Conservation (phyloP, 176 grass and related monocot genomes). For the Phoenix roebelenii region DNA sequence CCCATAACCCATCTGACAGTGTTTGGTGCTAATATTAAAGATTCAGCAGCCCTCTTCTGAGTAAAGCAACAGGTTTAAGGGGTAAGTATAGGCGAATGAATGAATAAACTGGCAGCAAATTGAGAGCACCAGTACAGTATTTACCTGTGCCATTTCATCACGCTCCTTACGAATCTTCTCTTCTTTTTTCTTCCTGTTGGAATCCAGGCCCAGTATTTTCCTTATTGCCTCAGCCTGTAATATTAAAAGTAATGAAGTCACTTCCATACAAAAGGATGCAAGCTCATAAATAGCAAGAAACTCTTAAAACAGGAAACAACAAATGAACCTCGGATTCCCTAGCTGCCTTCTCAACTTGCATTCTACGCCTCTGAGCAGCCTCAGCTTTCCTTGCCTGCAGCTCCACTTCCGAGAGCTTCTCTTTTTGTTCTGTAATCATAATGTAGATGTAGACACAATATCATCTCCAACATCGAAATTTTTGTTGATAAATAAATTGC, state of each 20-base stretch:
- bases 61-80: background rate
- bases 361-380: conserved; percentile 58
- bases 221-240: conserved; percentile 80
- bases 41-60: conserved; percentile 54
- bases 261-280: conserved; percentile 1
- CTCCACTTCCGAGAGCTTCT: conserved; percentile 58
- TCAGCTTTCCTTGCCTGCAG: conserved; percentile 64
- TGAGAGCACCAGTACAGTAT: background rate
- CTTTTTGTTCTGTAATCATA: conserved; percentile 48
- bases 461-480: background rate
- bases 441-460: background rate
- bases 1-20: conserved; percentile 66
- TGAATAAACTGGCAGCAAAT: background rate
- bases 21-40: conserved; percentile 25
- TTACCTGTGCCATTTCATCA: conserved; percentile 57
- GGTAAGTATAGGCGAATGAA: background rate
- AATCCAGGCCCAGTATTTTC: conserved; percentile 87
- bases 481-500: no score
- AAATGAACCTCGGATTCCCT: conserved; percentile 59
- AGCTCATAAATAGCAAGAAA: no score
- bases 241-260: background rate
- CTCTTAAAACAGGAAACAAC: background rate
- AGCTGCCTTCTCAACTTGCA: conserved; percentile 64
- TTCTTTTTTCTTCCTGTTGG: conserved; percentile 94
- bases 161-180: conserved; percentile 75